Conservation (phyloP, 495 filamentous ascomycete genomes). For the Lepidopterella palustris region DNA sequence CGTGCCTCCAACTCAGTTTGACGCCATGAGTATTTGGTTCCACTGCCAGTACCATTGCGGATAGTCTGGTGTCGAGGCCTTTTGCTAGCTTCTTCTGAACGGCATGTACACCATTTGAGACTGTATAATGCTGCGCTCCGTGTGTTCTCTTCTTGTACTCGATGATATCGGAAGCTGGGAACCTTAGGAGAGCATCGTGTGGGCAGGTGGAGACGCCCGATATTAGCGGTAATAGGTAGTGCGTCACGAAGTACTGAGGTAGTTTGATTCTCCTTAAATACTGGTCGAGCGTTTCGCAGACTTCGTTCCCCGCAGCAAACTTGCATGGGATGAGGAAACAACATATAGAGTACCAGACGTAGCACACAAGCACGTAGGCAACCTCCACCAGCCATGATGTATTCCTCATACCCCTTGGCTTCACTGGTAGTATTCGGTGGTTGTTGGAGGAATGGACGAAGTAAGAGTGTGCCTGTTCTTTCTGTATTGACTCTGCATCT, state of each 20-base stretch:
- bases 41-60: constrained; percentile 20
- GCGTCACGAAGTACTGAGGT: constrained; percentile 38
- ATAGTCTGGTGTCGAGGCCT: constrained; percentile 24
- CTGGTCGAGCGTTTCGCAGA: constrained; percentile 38
- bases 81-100: constrained; percentile 42
- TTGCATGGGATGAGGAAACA: constrained; percentile 42
- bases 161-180: constrained; percentile 46
- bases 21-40: background rate
- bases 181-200: constrained; percentile 44
- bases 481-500: background rate
- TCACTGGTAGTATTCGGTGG: constrained; percentile 42
- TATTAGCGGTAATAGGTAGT: constrained; percentile 49
- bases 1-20: constrained; percentile 6
- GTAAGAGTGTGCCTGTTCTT: constrained; percentile 12
- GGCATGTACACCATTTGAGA: constrained; percentile 41
- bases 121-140: constrained; percentile 45
- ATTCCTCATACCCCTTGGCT: constrained; percentile 22
- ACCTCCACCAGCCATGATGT: constrained; percentile 37
- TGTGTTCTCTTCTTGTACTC: constrained; percentile 43
- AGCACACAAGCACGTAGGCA: constrained; percentile 40
- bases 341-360: constrained; percentile 45
- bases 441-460: constrained; percentile 47
- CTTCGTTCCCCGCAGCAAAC: background rate
- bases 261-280: constrained; percentile 46
- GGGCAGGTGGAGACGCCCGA: constrained; percentile 49